These are phyloP conservation scores for Arthrinium phaeospermum DNA, from an alignment of 2,329 filamentous ascomycete species.

Conservation along the genomic window DNA sequence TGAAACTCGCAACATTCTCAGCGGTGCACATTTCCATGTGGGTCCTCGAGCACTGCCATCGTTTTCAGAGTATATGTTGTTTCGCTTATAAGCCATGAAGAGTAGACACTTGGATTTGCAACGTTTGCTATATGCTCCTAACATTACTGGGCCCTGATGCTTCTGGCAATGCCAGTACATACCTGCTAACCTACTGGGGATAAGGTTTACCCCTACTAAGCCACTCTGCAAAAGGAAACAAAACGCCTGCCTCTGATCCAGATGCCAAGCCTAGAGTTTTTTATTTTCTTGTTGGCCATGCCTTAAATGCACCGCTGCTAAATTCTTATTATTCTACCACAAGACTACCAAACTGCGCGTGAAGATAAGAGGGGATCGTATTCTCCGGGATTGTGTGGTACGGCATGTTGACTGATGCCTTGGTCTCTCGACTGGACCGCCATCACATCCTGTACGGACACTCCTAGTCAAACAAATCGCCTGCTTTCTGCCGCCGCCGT, in stretches of 20 bases:
- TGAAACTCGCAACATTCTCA: not conserved
- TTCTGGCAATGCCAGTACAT: not conserved
- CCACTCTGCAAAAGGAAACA: not conserved
- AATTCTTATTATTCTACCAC: not conserved
- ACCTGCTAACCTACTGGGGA: not conserved
- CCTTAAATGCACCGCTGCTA: not conserved
- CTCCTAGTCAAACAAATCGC: constrained; percentile 72
- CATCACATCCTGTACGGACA: not conserved
- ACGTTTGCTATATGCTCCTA: not conserved
- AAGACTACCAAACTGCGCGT: not conserved
- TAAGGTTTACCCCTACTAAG: not conserved
- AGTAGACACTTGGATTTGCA: not conserved
- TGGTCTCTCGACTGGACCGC: not conserved
- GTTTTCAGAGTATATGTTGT: not conserved
- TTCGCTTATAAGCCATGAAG: not conserved
- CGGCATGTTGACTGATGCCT: not conserved
- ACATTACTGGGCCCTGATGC: not conserved
- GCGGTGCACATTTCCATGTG: not conserved
- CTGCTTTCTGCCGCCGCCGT: constrained; percentile 68
- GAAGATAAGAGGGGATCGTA: not conserved
- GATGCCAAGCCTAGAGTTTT: not conserved
- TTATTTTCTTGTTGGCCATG: not conserved
- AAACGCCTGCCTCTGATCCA: not conserved
- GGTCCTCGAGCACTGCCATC: not conserved
- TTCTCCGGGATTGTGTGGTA: not conserved